These are phyloP conservation scores for Parathielavia appendiculata DNA, from an alignment of 495 filamentous ascomycete genomes.

Conservation along the genomic window DNA sequence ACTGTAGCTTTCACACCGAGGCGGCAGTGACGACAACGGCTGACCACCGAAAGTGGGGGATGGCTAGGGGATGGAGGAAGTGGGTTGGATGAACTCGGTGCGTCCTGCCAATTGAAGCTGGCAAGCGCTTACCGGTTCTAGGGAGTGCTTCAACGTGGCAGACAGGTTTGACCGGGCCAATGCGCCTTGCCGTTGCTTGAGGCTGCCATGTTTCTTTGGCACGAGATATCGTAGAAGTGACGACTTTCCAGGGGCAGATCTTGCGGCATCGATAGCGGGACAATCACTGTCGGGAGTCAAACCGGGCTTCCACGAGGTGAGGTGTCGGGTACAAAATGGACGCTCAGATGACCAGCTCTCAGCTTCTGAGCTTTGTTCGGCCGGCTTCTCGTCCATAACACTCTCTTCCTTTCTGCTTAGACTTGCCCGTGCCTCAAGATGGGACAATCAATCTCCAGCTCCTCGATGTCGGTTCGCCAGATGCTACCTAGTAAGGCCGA, in stretches of 20 bases:
- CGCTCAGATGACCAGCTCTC: not conserved
- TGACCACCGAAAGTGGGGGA: slow-evolving; percentile 5
- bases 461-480: not conserved
- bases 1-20: slow-evolving; percentile 2
- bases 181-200: too few species aligned
- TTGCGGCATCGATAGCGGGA: too few species aligned
- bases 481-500: not conserved
- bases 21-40: not conserved
- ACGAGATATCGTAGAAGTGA: not conserved
- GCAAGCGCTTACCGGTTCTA: not conserved
- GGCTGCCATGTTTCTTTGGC: too few species aligned
- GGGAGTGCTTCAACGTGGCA: too few species aligned
- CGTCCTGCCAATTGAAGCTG: too few species aligned
- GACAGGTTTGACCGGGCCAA: too few species aligned
- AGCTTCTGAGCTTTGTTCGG: not conserved
- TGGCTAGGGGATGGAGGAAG: not conserved
- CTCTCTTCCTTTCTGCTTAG: not conserved
- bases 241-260: too few species aligned
- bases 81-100: too few species aligned
- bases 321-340: not conserved
- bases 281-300: not conserved
- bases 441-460: slow-evolving; percentile 10
- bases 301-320: not conserved
- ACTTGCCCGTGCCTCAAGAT: not conserved
- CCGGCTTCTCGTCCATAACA: not conserved